A percentile compares a stretch with the other conserved stretches of the same genome.
These are phyloP conservation scores for Paramecium pentaurelia DNA, from an alignment of 73 alveolate species.

Conservation along the genomic window DNA sequence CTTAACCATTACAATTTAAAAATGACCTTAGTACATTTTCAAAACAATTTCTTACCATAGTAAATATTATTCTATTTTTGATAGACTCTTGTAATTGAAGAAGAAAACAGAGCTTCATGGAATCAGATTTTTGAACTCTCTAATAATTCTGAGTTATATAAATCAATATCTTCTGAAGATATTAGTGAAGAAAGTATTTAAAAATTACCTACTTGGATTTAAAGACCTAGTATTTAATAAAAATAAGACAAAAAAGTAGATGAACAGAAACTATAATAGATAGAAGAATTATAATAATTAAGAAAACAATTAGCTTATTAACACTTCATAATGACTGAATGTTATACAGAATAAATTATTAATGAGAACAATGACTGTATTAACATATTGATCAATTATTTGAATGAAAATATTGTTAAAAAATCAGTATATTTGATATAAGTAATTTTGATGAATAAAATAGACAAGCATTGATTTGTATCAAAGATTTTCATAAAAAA, in stretches of 20 bases:
- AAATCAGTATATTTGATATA: background rate
- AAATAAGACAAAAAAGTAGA: background rate
- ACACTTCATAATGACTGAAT: background rate
- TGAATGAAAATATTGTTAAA: background rate
- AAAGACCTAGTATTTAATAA: background rate
- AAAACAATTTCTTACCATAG: background rate
- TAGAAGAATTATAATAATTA: background rate
- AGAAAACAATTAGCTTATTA: background rate
- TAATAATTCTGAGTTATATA: background rate
- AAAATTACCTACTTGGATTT: conserved; percentile 14
- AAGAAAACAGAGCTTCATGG: conserved; percentile 17
- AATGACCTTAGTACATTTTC: background rate
- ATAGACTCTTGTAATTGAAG: background rate
- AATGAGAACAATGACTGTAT: background rate
- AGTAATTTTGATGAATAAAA: background rate
- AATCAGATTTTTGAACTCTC: background rate
- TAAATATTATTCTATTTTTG: background rate
- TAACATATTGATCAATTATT: background rate
- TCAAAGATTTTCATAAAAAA: background rate
- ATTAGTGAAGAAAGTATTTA: background rate
- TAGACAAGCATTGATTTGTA: background rate
- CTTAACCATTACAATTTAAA: background rate
- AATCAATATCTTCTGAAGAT: background rate
- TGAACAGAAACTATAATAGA: background rate
- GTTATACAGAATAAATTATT: background rate